Conservation (phyloP, 2,329 filamentous ascomycete genomes). For the Colletotrichum agaves region DNA sequence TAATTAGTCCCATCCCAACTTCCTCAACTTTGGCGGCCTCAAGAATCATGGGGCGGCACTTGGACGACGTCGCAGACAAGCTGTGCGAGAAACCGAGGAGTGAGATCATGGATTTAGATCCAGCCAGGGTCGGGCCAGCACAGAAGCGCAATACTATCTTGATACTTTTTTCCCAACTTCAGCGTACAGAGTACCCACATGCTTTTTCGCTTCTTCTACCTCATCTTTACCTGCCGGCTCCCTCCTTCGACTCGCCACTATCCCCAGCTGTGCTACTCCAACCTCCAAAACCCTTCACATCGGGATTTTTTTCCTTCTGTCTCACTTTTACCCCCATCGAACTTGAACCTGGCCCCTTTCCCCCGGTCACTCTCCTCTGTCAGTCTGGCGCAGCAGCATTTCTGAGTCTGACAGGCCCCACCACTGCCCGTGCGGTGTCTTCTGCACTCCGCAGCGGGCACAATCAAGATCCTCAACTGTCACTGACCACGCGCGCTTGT, state of each 20-base stretch:
- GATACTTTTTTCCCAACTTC: too few relatives aligned
- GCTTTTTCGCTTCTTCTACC: not conserved
- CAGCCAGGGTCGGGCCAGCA: slow-evolving; percentile 3
- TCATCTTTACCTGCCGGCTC: not conserved
- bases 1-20: slow-evolving; percentile 14
- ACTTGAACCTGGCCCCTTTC: not conserved
- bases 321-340: slow-evolving; percentile 1
- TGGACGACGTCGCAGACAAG: slow-evolving; percentile 27
- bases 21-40: not conserved
- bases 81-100: slow-evolving; percentile 9
- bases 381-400: slow-evolving; percentile 19
- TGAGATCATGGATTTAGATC: slow-evolving; percentile 30
- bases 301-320: slow-evolving; percentile 16
- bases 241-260: not conserved
- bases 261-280: not conserved
- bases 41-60: slow-evolving; percentile 28
- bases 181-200: not conserved
- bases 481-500: not conserved
- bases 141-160: not conserved
- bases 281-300: slow-evolving; percentile 4
- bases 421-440: slow-evolving; percentile 25
- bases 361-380: slow-evolving; percentile 19
- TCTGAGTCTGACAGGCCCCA: slow-evolving; percentile 26
- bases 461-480: slow-evolving; percentile 11
- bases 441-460: slow-evolving; percentile 5